These are phyloP conservation scores for Lepidium africanum DNA, from an alignment of 345 rosid species.

Conservation along the genomic window DNA sequence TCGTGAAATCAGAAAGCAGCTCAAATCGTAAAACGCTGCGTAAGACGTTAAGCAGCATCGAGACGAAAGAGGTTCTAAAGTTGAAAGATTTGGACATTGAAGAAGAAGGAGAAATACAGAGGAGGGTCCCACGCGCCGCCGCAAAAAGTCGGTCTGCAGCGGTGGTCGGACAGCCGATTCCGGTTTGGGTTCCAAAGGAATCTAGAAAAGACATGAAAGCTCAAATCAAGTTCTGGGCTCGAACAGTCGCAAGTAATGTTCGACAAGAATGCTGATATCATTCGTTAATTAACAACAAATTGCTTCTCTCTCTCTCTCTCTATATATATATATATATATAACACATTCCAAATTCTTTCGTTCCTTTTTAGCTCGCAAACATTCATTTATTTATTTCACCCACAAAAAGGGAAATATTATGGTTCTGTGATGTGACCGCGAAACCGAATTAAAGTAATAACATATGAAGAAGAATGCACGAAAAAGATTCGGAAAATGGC, in stretches of 20 bases:
- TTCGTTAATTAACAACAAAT: not conserved
- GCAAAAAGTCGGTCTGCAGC: slow-evolving; percentile 30
- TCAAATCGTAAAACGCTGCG: slow-evolving; percentile 14
- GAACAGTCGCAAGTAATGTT: slow-evolving; percentile 67
- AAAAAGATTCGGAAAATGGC: too few relatives aligned
- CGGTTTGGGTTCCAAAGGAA: slow-evolving; percentile 34
- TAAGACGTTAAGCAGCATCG: slow-evolving; percentile 44
- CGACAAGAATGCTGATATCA: slow-evolving; percentile 36
- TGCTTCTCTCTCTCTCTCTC: too few relatives aligned
- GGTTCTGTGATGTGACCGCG: not conserved
- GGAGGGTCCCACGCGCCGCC: not conserved
- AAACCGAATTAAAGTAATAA: not conserved
- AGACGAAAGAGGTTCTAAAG: slow-evolving; percentile 37
- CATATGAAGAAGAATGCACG: not conserved
- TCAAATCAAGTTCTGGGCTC: slow-evolving; percentile 65
- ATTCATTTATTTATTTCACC: not conserved
- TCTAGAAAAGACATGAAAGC: slow-evolving; percentile 51
- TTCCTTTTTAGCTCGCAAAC: not conserved
- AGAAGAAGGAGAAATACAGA: slow-evolving; percentile 17
- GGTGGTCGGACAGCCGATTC: slow-evolving; percentile 37
- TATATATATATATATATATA: too few relatives aligned
- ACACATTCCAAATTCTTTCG: slow-evolving; percentile 11
- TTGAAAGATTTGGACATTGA: slow-evolving; percentile 44
- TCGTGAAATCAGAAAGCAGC: not conserved
- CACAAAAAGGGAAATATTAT: not conserved